A percentile compares a stretch with the other conserved stretches of the same genome.
These are phyloP conservation scores for Plasmodium falciparum DNA, from an alignment of 169 alveolate genomes.

Conservation along the genomic window DNA sequence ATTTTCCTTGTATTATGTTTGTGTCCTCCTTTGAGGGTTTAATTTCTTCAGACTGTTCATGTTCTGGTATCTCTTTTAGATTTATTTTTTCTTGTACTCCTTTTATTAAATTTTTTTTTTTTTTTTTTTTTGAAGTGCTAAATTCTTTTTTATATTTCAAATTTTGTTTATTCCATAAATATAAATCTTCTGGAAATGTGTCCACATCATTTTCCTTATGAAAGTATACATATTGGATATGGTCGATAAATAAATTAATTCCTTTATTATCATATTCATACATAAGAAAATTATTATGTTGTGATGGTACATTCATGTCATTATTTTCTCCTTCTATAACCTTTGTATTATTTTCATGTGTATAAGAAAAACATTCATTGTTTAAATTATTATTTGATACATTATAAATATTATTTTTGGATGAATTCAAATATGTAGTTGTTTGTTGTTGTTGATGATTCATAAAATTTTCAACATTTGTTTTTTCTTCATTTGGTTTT, in stretches of 20 bases:
- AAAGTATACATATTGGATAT: constrained; percentile 64
- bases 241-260: constrained; percentile 52
- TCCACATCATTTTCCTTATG: constrained; percentile 32
- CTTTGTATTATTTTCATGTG: too few relatives aligned
- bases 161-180: not conserved
- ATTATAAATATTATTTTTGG: not conserved
- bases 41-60: not conserved
- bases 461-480: not conserved
- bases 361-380: not conserved
- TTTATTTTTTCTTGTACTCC: not conserved
- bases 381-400: not conserved
- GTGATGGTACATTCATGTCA: not conserved
- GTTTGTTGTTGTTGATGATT: not conserved
- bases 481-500: too few relatives aligned
- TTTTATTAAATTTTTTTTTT: not conserved
- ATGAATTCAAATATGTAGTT: not conserved
- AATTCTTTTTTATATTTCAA: constrained; percentile 1
- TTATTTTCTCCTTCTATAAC: too few relatives aligned
- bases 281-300: constrained; percentile 25
- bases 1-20: not conserved
- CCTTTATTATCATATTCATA: constrained; percentile 22
- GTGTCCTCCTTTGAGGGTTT: not conserved
- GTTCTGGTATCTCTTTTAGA: not conserved
- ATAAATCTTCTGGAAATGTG: not conserved
- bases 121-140: constrained; percentile 2